Percentiles rank a stretch among this genome's conserved stretches.
These are phyloP conservation scores for Xylariales sp. DNA, from an alignment of 2,329 filamentous ascomycete species.

Conservation along the genomic window DNA sequence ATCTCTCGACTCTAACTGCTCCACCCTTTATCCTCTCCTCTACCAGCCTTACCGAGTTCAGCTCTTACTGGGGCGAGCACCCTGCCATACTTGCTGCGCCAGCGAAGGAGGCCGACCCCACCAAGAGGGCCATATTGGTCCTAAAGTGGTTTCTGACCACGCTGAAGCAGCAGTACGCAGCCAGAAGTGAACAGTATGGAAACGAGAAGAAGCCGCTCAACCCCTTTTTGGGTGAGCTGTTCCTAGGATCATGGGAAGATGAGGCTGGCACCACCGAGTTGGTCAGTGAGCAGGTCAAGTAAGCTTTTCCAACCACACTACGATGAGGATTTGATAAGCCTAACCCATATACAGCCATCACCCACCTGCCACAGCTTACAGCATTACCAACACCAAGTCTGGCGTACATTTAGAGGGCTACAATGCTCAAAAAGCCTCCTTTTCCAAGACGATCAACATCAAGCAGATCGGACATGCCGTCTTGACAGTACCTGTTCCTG, in stretches of 20 bases:
- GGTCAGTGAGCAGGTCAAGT: slow-evolving; percentile 42
- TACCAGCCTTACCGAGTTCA: slow-evolving; percentile 43
- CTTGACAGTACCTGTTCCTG: slow-evolving; percentile 39
- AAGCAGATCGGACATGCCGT: slow-evolving; percentile 46
- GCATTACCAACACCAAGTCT: slow-evolving; percentile 37
- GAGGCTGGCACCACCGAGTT: slow-evolving; percentile 26
- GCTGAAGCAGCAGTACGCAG: slow-evolving; percentile 43
- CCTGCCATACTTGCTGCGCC: slow-evolving; percentile 43
- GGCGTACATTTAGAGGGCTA: slow-evolving; percentile 46
- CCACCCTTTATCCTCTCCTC: slow-evolving; percentile 47
- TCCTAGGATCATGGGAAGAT: slow-evolving; percentile 30
- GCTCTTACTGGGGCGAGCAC: slow-evolving; percentile 45
- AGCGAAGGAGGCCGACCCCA: slow-evolving; percentile 37
- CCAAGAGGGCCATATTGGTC: slow-evolving; percentile 40
- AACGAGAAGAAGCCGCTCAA: slow-evolving; percentile 51
- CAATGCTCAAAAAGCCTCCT: slow-evolving; percentile 47
- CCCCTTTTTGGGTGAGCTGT: slow-evolving; percentile 48
- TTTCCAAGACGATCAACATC: slow-evolving; percentile 44
- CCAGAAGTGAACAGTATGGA: slow-evolving; percentile 36
- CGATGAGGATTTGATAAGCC: too few relatives aligned
- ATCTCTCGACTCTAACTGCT: slow-evolving; percentile 47
- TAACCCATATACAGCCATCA: slow-evolving; percentile 34
- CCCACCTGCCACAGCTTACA: slow-evolving; percentile 49
- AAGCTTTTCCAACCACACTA: slow-evolving; percentile 12
- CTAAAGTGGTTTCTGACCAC: slow-evolving; percentile 43